Evolutionary conservation across 2,329 filamentous ascomycete genomes (phyloP).

Genomic region (Sporothrix schenckii): DNA sequence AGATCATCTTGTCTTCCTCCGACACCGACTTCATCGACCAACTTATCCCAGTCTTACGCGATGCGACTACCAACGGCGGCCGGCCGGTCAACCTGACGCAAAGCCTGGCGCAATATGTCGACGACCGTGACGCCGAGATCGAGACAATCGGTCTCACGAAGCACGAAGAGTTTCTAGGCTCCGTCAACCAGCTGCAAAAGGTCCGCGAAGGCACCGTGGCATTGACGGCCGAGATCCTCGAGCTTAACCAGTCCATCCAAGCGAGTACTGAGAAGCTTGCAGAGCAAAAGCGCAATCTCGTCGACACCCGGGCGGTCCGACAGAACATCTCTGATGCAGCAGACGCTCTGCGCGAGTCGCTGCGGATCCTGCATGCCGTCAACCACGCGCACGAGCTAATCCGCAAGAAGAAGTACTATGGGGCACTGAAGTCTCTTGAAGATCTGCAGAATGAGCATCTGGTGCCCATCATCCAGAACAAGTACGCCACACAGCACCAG

Average conservation of each 20-base stretch:
- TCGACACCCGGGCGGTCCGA: conserved; percentile 86
- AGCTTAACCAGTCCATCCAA: conserved; percentile 93
- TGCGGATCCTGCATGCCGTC: conserved; percentile 88
- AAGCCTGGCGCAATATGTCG: conserved; percentile 77
- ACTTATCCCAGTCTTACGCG: conserved; percentile 89
- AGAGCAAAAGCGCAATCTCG: conserved; percentile 89
- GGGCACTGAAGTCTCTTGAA: conserved; percentile 87
- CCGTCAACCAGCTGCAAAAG: conserved; percentile 89
- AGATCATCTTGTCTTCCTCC: conserved; percentile 92
- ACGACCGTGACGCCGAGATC: conserved; percentile 86
- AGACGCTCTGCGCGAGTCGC: conserved; percentile 82
- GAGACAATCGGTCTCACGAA: conserved; percentile 93
- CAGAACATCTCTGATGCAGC: conserved; percentile 96
- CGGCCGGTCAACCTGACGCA: conserved; percentile 74
- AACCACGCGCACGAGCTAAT: conserved; percentile 94
- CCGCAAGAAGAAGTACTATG: conserved; percentile 92
- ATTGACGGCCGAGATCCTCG: conserved; percentile 86
- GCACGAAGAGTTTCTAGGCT: conserved; percentile 93
- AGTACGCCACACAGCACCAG: conserved; percentile 91
- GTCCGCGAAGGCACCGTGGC: conserved; percentile 89
- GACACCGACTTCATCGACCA: conserved; percentile 95
- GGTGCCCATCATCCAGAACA: conserved; percentile 69
- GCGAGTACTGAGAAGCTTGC: conserved; percentile 91
- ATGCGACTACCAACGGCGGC: conserved; percentile 76
- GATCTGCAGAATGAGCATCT: conserved; percentile 96